A percentile compares a stretch with the other conserved stretches of the same genome.
Conservation (phyloP, 192 early-diverging fungal genomes). For the Dissophora ornata region DNA sequence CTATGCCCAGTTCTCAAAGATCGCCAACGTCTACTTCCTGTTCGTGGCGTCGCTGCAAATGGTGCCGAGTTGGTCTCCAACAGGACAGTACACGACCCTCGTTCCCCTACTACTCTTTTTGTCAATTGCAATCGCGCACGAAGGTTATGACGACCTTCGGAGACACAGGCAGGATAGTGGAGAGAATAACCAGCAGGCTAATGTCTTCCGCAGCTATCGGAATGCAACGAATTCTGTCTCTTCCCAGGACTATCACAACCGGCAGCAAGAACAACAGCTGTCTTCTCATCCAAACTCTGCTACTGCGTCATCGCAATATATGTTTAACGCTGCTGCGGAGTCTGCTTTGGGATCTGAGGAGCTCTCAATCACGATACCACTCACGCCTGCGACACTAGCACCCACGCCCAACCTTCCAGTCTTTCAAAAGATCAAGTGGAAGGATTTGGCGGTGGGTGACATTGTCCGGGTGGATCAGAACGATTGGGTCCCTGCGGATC, state of each 20-base stretch:
- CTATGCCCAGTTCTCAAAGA: constrained; percentile 73
- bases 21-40: constrained; percentile 78
- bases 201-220: constrained; percentile 65
- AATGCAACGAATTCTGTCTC: constrained; percentile 63
- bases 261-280: constrained; percentile 34
- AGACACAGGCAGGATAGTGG: constrained; percentile 73
- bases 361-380: constrained; percentile 44
- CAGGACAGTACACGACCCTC: constrained; percentile 82
- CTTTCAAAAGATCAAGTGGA: constrained; percentile 61
- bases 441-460: constrained; percentile 83
- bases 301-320: too few species aligned
- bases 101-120: constrained; percentile 81
- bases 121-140: constrained; percentile 80
- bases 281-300: too few species aligned
- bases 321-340: too few species aligned
- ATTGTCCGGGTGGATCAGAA: constrained; percentile 79
- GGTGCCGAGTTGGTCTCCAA: constrained; percentile 78
- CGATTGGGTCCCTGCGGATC: constrained; percentile 86
- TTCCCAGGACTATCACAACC: constrained; percentile 32
- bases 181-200: constrained; percentile 70
- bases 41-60: constrained; percentile 69
- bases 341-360: constrained; percentile 19
- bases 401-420: constrained; percentile 45
- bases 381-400: constrained; percentile 29
- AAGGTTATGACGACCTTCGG: constrained; percentile 79